Conservation (phyloP, 371 early-diverging fungal genomes). For the Lichtheimia hyalospora region DNA sequence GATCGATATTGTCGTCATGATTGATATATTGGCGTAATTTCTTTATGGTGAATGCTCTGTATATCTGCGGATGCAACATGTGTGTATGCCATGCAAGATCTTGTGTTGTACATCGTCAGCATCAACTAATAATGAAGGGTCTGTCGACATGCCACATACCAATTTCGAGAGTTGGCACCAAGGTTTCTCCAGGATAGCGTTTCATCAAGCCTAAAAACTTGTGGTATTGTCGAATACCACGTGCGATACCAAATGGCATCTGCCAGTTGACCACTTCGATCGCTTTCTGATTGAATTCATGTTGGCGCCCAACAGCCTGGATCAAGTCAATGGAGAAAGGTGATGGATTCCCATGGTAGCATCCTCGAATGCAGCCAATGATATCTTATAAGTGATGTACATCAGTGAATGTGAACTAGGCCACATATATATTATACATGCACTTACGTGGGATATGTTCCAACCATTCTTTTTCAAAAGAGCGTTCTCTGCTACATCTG, state of each 20-base stretch:
- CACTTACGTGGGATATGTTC: too few species aligned
- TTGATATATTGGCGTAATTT: constrained; percentile 34
- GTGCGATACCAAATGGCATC: constrained; percentile 1
- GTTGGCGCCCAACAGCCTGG: constrained; percentile 32
- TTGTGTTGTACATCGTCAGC: not conserved
- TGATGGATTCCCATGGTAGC: constrained; percentile 15
- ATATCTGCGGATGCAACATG: constrained; percentile 37
- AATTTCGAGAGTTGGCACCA: constrained; percentile 43
- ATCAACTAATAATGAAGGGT: not conserved
- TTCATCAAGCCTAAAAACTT: constrained; percentile 19
- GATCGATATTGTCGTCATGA: constrained; percentile 48
- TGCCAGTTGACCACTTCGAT: constrained; percentile 16
- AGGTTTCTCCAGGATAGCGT: constrained; percentile 13
- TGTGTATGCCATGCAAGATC: constrained; percentile 44
- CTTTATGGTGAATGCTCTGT: constrained; percentile 31
- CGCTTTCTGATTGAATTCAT: constrained; percentile 23
- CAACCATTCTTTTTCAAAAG: too few species aligned
- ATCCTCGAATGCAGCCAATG: not conserved
- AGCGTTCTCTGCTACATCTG: too few species aligned
- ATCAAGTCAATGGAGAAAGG: constrained; percentile 29
- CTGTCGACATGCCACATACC: constrained; percentile 4
- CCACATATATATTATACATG: too few species aligned
- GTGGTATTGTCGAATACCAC: constrained; percentile 17
- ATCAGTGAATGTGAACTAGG: too few species aligned
- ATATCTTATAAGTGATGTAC: too few species aligned